Conservation (phyloP, 2,329 filamentous ascomycete genomes). For the Cladorrhinum sp. region DNA sequence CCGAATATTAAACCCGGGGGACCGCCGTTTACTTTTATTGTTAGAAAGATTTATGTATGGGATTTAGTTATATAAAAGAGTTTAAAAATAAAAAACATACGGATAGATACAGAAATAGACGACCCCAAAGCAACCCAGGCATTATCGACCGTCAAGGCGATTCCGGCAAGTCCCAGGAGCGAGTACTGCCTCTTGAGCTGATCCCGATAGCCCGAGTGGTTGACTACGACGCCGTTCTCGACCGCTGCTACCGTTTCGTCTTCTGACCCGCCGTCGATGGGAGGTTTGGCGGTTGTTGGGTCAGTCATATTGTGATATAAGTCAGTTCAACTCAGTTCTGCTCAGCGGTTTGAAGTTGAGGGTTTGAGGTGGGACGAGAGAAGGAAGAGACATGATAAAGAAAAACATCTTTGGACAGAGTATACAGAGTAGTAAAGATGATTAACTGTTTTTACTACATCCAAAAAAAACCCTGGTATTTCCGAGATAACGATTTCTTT, state of each 20-base stretch:
- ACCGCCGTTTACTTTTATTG: slow-evolving; percentile 38
- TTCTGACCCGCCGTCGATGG: slow-evolving; percentile 22
- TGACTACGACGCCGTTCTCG: slow-evolving; percentile 47
- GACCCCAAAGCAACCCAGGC: slow-evolving; percentile 64
- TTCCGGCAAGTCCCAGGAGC: slow-evolving; percentile 55
- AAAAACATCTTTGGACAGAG: too few relatives aligned
- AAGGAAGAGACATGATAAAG: too few relatives aligned
- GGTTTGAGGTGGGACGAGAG: too few relatives aligned
- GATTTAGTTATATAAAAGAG: neutral
- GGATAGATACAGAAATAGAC: slow-evolving; percentile 53
- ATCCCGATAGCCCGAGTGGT: slow-evolving; percentile 62
- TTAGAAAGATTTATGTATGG: neutral
- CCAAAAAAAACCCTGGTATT: too few relatives aligned
- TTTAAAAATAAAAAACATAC: slow-evolving; percentile 31
- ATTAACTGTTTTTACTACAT: too few relatives aligned
- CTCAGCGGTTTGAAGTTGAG: too few relatives aligned
- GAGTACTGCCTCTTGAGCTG: slow-evolving; percentile 63
- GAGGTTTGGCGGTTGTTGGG: slow-evolving; percentile 7
- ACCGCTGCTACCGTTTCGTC: slow-evolving; percentile 35
- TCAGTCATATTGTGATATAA: too few relatives aligned
- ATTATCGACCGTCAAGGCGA: slow-evolving; percentile 61
- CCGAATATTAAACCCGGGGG: slow-evolving; percentile 43
- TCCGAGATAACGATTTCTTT: too few relatives aligned
- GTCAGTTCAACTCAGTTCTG: too few relatives aligned
- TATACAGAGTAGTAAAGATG: too few relatives aligned